Base-by-base conservation (phyloP, 2,329 filamentous ascomycete species). In the Graphilbum ipis-grandicollis region DNA sequence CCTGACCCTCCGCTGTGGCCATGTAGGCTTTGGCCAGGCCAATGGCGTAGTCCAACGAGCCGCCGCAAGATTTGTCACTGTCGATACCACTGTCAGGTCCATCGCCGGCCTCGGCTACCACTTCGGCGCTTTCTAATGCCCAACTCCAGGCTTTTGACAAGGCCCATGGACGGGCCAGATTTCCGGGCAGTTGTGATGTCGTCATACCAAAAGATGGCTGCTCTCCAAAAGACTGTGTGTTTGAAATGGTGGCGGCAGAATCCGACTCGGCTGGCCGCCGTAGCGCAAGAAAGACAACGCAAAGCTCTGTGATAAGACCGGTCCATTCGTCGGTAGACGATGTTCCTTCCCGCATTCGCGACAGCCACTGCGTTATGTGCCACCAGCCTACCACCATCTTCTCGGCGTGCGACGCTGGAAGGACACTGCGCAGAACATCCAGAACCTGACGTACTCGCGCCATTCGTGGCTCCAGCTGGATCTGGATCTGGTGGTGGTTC, bases 351-450 rank as follows among this genome's bases (percentile, higher is more conserved):
- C 37, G 4, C 43, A 31, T 12, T 40, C 42, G 7, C 22, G 59
- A 57, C 30, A 82, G 59, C 80, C 80, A 88, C 42, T 73, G 70
- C 55, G 79, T 68, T 17, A 71, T 65, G 49, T 82, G 75, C 68
- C 79, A 80, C 78, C 80, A 86, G 2, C 68, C 72, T 9, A 75
- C 65, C 39, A 81, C 57, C 9, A 84, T 56, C 19, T 62, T 79
- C 57, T 61, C 76, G 41, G 57, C 71, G 30, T 68, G 62, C 1
- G 64, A 60, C 17, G 71, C 59, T 7, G 71, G 70, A 21, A 85
- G 52, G 25, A 79, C 65, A 43, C 76, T 74, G 39, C 68, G 68
- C 48, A 77, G 78, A 14, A 71, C 58, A 23, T 69, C 61, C 9
- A 86, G 56, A 9, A 75, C 58, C 37, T 63, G 71, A 21, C 60